These are phyloP conservation scores for Elaphomyces granulatus DNA, from an alignment of 495 filamentous ascomycete genomes.

Conservation along the genomic window DNA sequence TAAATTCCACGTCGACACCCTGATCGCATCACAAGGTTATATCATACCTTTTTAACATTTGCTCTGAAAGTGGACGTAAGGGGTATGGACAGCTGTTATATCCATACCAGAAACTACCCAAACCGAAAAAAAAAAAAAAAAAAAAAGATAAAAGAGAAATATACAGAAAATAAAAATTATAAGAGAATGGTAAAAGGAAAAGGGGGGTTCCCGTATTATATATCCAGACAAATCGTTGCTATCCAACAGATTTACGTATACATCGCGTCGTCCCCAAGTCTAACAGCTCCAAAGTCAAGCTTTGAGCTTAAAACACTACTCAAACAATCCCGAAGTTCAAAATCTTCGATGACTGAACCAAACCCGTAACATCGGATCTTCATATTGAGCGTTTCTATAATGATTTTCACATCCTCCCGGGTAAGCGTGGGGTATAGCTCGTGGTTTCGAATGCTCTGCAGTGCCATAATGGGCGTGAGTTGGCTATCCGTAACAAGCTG, in stretches of 20 bases:
- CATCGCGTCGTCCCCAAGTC: slow-evolving; percentile 21
- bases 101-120: no score
- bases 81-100: no score
- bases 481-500: slow-evolving; percentile 79
- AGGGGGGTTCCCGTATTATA: no score
- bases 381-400: slow-evolving; percentile 55
- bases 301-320: slow-evolving; percentile 55
- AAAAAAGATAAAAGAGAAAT: no score
- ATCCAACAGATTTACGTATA: slow-evolving; percentile 21
- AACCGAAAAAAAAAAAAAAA: no score
- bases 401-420: slow-evolving; percentile 51
- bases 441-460: slow-evolving; percentile 65
- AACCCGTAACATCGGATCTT: slow-evolving; percentile 93
- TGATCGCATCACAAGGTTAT: no score
- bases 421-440: slow-evolving; percentile 49
- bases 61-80: no score
- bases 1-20: no score
- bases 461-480: slow-evolving; percentile 94
- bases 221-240: no score
- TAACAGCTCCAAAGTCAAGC: slow-evolving; percentile 26
- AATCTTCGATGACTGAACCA: slow-evolving; percentile 57
- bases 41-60: no score
- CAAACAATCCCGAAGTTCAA: slow-evolving; percentile 78
- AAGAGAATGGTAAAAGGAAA: no score
- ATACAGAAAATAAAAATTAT: no score